phyloP scores from a whole-genome alignment of 1,284 basidiomycete genomes.

The Apiotrichum akiyoshidainum region DNA sequence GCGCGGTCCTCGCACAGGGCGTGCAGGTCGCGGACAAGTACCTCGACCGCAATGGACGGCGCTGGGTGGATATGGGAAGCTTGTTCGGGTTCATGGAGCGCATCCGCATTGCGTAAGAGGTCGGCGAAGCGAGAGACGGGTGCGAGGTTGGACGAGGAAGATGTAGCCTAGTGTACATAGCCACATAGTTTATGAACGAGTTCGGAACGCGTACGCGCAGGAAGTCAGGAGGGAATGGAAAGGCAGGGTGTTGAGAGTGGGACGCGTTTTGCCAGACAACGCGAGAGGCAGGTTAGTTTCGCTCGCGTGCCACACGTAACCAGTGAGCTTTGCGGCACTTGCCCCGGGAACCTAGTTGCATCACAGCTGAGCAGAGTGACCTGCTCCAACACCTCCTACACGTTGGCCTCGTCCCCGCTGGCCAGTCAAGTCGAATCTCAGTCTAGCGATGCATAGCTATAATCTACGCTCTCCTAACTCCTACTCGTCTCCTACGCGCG shows the following conservation, averaged over 20 bases:
- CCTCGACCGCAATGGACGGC: slow-evolving; percentile 73
- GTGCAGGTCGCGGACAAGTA: slow-evolving; percentile 66
- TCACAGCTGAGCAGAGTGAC: too few species aligned
- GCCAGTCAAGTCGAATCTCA: not conserved
- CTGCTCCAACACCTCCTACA: too few species aligned
- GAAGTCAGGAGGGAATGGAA: too few species aligned
- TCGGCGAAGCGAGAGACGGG: too few species aligned
- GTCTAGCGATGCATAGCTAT: not conserved
- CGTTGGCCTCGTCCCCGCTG: too few species aligned
- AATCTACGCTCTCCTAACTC: not conserved
- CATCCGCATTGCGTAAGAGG: slow-evolving; percentile 26
- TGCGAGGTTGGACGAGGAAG: not conserved
- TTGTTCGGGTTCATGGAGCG: slow-evolving; percentile 72
- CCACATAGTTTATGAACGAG: not conserved
- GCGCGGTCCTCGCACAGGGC: slow-evolving; percentile 55
- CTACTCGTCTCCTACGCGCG: too few species aligned
- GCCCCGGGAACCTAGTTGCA: too few species aligned
- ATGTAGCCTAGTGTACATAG: not conserved
- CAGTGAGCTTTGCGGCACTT: too few species aligned
- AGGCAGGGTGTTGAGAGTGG: too few species aligned
- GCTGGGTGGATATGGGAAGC: slow-evolving; percentile 74
- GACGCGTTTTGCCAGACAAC: too few species aligned
- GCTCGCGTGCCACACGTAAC: too few species aligned
- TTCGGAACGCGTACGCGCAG: not conserved
- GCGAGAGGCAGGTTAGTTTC: too few species aligned